Evolutionary conservation across 2,329 filamentous ascomycete genomes (phyloP), one percentile per base, ranked within the genome.

Genomic region (Colletotrichum spaethianum): DNA sequence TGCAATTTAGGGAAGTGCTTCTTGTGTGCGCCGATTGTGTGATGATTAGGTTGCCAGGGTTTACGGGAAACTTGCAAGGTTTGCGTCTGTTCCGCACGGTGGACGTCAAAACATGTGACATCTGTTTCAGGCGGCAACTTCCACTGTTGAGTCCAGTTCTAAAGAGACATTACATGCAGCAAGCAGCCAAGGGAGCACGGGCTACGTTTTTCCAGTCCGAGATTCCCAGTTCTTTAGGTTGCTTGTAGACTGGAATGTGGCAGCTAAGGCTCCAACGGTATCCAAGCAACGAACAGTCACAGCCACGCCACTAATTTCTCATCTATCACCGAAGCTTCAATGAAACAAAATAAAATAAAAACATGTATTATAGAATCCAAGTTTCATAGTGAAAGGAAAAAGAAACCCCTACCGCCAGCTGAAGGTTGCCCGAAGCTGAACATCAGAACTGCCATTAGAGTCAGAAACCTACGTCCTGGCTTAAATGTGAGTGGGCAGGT

Each of bases 191-290:
- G 14, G 23, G 26, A 12, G 9, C 33, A 26, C 33, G 31, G 18
- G 12, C 14, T 26, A 26, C 11, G 44, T 40, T 50, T 20, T 62
- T 62, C 44, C 60, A 38, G 16, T 20, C 60, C 44, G 60, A 62
- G 6, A 23, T 3, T 5, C 31, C n/a, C 4, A 23, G n/a, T 23
- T 14, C 4, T 20, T n/a, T 3, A 7, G 20, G 31, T 11, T 11
- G 18, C 5, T 31, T 5, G 4, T 55, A 55, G 31, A 36, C 20
- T 16, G 9, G 52, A 36, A 55, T 55, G 2, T 14, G 31, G 31
- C 31, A 55, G 20, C 20, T 12, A 55, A 11, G 9, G 20, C 4
- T 46, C 23, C n/a, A n/a, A 4, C 20, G 11, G 7, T 23, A 23
- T 11, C 44, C 44, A 11, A 46, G 20, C 44, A 23, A 46, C n/a